These are phyloP conservation scores for Rhazya stricta DNA, from an alignment of 257 asterid species.

Conservation along the genomic window DNA sequence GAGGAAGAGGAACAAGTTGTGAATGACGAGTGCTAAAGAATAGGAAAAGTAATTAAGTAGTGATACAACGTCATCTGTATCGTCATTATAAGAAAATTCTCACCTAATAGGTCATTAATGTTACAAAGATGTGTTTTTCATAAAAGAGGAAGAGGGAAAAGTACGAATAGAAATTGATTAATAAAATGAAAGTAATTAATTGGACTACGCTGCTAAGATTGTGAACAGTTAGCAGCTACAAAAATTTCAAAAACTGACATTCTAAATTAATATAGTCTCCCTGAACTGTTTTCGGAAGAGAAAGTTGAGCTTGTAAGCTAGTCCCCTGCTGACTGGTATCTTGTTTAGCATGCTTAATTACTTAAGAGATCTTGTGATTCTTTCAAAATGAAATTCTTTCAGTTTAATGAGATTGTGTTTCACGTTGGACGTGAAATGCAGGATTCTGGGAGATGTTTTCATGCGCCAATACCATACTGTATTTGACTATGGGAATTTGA, in stretches of 20 bases:
- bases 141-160: background rate
- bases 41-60: background rate
- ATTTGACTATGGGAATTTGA: conserved; percentile 62
- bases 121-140: background rate
- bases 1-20: background rate
- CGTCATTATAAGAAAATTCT: background rate
- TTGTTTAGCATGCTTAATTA: background rate
- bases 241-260: background rate
- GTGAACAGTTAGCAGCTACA: background rate
- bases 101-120: background rate
- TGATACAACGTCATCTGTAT: background rate
- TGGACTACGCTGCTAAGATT: background rate
- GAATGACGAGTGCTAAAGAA: background rate
- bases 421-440: conserved; percentile 22
- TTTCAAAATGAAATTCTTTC: background rate
- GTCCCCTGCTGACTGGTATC: background rate
- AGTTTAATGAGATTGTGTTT: background rate
- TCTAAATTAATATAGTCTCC: background rate
- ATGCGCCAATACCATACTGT: conserved; percentile 77
- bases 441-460: conserved; percentile 86
- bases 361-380: background rate
- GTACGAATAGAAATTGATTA: too few relatives aligned
- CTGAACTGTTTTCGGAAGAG: background rate
- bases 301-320: background rate
- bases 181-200: too few relatives aligned